Evolutionary conservation across 805 yeast genomes (phyloP).

Genomic region (Zygotorulaspora danielsina): DNA sequence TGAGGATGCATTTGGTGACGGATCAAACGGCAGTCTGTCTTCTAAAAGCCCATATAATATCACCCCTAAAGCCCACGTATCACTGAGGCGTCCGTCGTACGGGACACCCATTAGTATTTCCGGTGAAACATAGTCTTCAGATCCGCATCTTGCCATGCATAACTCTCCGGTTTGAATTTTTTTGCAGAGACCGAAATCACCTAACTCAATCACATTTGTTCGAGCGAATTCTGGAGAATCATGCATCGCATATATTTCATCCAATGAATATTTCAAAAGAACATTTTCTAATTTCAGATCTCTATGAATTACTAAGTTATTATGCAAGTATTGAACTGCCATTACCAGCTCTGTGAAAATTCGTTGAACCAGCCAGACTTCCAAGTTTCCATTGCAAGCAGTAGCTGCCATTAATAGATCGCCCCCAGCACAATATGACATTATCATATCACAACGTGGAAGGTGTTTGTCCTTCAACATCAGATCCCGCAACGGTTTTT

Average conservation of each 20-base stretch:
- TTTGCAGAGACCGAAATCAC: conserved; percentile 89
- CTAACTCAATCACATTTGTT: conserved; percentile 50
- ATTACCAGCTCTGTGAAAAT: conserved; percentile 65
- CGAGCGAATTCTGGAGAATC: conserved; percentile 16
- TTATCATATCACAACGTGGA: conserved; percentile 44
- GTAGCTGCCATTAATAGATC: conserved; percentile 68
- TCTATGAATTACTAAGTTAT: conserved; percentile 69
- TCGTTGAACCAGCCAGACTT: conserved; percentile 50
- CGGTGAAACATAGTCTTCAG: conserved; percentile 95
- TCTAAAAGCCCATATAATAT: conserved; percentile 81
- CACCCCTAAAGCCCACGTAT: conserved; percentile 94
- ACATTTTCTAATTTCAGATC: conserved; percentile 89
- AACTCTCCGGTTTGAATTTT: conserved; percentile 56
- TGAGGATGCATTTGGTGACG: conserved; percentile 53
- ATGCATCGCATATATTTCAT: conserved; percentile 27
- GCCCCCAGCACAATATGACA: conserved; percentile 81
- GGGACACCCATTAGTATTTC: conserved; percentile 86
- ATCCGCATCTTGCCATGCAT: conserved; percentile 87
- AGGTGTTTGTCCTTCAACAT: conserved; percentile 29
- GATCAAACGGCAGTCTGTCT: conserved; percentile 86
- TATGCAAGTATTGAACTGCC: conserved; percentile 72
- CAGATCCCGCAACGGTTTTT: conserved; percentile 29
- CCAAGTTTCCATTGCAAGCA: conserved; percentile 37
- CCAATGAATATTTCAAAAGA: conserved; percentile 43
- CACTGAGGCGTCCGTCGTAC: conserved; percentile 88